Evolutionary conservation across 331 rosid genomes (phyloP).

Genomic region (Saraca asoca): DNA sequence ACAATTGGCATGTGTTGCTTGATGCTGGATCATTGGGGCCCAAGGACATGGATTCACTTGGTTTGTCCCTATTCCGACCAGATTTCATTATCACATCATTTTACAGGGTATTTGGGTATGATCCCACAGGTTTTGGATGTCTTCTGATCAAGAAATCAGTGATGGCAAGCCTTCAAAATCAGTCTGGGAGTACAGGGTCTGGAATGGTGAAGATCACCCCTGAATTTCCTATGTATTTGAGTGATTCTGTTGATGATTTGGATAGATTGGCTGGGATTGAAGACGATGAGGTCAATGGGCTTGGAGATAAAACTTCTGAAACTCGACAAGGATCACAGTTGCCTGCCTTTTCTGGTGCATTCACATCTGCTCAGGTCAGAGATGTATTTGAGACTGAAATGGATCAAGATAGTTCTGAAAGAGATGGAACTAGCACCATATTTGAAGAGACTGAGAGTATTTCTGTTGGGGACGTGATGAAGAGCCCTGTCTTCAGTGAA

Average conservation of each 20-base stretch:
- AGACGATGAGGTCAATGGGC: constrained; percentile 53
- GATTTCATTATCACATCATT: constrained; percentile 92
- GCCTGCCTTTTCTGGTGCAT: constrained; percentile 97
- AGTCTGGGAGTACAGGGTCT: constrained; percentile 83
- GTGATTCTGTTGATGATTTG: constrained; percentile 84
- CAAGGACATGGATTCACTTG: constrained; percentile 98
- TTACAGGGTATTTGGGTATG: constrained; percentile 92
- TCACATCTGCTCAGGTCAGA: constrained; percentile 88
- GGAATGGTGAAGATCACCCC: constrained; percentile 98
- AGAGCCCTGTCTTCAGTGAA: constrained; percentile 97
- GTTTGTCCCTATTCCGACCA: constrained; percentile 87
- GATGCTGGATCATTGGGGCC: constrained; percentile 98
- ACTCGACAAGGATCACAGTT: constrained; percentile 67
- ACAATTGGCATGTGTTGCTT: constrained; percentile 95
- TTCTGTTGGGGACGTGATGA: constrained; percentile 95
- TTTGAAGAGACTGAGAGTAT: constrained; percentile 87
- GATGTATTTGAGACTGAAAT: constrained; percentile 92
- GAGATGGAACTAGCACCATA: constrained; percentile 94
- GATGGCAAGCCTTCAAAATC: constrained; percentile 84
- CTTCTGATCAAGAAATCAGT: constrained; percentile 92
- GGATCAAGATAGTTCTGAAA: constrained; percentile 90
- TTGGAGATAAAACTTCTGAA: constrained; percentile 59
- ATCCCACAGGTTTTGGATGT: constrained; percentile 97
- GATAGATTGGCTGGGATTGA: constrained; percentile 66
- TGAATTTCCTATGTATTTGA: constrained; percentile 85